These are phyloP conservation scores for Prinsepia uniflora DNA, from an alignment of 306 rosid species.

Conservation along the genomic window DNA sequence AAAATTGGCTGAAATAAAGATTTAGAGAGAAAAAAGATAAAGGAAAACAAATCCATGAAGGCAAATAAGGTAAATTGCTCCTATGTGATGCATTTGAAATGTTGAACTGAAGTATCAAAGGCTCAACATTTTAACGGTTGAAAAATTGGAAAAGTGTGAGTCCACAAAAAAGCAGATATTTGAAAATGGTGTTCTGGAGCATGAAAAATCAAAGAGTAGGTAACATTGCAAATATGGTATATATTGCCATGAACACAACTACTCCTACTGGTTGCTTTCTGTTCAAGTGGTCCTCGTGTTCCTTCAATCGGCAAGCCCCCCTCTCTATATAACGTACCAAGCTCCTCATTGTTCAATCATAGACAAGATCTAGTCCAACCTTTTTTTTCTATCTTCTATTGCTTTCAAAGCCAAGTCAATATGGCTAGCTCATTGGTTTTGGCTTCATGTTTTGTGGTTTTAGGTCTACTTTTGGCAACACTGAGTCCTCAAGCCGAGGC, in stretches of 20 bases:
- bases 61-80: no score
- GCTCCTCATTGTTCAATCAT: neutral
- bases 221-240: no score
- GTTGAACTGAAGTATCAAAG: no score
- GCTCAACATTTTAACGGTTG: no score
- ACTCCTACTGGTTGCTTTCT: neutral
- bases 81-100: no score
- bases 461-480: conserved; percentile 16
- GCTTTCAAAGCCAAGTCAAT: neutral
- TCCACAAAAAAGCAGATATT: neutral
- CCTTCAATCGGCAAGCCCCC: neutral
- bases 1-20: no score
- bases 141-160: no score
- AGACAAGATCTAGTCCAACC: neutral
- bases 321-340: neutral
- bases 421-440: conserved; percentile 23
- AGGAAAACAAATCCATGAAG: no score
- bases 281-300: conserved; percentile 6
- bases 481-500: conserved; percentile 25
- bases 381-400: neutral
- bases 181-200: neutral
- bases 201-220: neutral
- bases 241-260: conserved; percentile 11
- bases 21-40: no score
- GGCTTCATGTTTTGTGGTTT: conserved; percentile 16